Percentiles rank a stretch among this genome's conserved stretches.
phyloP scores from a whole-genome alignment of 768 basidiomycete genomes.

The Austroboletus eburneus region DNA sequence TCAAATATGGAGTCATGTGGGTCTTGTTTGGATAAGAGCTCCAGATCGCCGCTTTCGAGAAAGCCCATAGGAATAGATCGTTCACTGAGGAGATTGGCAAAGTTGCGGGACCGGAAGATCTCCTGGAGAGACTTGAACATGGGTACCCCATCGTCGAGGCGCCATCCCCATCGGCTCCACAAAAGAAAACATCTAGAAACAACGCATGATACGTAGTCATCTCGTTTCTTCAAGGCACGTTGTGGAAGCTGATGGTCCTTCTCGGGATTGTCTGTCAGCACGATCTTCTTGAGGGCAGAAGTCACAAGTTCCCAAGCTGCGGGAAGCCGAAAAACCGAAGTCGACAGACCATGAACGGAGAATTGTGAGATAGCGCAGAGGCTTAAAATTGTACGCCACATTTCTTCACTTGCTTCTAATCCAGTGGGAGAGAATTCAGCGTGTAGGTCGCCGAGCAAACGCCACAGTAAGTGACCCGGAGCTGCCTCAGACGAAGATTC shows the following conservation, averaged over 20 bases:
- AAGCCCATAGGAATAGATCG: slow-evolving; percentile 67
- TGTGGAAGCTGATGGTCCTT: slow-evolving; percentile 37
- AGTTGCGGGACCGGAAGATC: slow-evolving; percentile 74
- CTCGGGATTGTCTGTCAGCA: slow-evolving; percentile 45
- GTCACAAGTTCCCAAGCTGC: slow-evolving; percentile 66
- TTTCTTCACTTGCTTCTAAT: slow-evolving; percentile 53
- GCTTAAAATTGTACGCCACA: slow-evolving; percentile 69
- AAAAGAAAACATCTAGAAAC: slow-evolving; percentile 72
- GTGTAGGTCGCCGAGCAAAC: slow-evolving; percentile 35
- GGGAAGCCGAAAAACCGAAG: slow-evolving; percentile 38
- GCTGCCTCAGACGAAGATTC: slow-evolving; percentile 13
- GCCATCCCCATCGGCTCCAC: slow-evolving; percentile 76
- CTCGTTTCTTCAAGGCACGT: slow-evolving; percentile 48
- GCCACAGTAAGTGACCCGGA: slow-evolving; percentile 43
- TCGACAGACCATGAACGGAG: slow-evolving; percentile 48
- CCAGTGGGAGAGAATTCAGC: slow-evolving; percentile 30
- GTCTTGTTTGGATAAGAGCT: slow-evolving; percentile 47
- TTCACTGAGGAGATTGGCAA: slow-evolving; percentile 65
- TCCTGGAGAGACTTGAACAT: slow-evolving; percentile 64
- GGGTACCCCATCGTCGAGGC: slow-evolving; percentile 47
- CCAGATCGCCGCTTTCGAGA: slow-evolving; percentile 51
- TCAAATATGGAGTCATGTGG: slow-evolving; percentile 67
- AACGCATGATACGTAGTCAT: slow-evolving; percentile 67
- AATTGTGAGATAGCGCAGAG: slow-evolving; percentile 79
- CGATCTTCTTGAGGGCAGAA: slow-evolving; percentile 54